Base-by-base conservation (phyloP, 1,139 yeast species). In the Lodderomyces elongisporus region DNA sequence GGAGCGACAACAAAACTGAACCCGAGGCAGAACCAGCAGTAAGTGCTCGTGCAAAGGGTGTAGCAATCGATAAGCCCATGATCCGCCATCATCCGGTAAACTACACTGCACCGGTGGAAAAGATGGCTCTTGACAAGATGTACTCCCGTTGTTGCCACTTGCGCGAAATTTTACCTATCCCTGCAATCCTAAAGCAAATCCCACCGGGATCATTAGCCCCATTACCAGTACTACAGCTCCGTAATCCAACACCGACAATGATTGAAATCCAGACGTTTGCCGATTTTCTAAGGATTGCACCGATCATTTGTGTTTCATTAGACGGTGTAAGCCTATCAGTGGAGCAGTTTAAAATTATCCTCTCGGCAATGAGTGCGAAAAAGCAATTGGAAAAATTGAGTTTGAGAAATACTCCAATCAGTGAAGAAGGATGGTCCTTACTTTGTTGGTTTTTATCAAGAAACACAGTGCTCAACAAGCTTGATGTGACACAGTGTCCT, bases 101-200 rank as follows among this genome's bases (percentile, higher is more conserved):
- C 24, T 66, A 66, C 42, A 48, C 56, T 8, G 56, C 48, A 1
- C 73, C 73, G 0, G 58, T 62, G 6, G 51, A 66, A 41, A 66
- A 66, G 35, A 67, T 68, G 73, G 72, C 73, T 0, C 66, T 79
- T 35, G 91, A 82, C 45, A 56, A 73, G 5, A 64, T 83, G 54
- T 83, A 83, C 52, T 79, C 91, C 0, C 63, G 93, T 37, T 80
- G 88, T 46, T 81, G 89, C 49, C 89, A 81, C 50, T 59, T 81
- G 30, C 60, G 89, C 42, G 89, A 81, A 48, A 81, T 81, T 36
- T 52, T 81, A 18, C 88, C 89, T 0, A 79, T 81, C 32, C 85
- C 91, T 2, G 85, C 89, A 1, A 81, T 85, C 9, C 52, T 82
- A 38, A 80, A 80, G 47, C 93, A 83, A 48, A 66, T 83, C 35